phyloP scores from a whole-genome alignment of 176 grass and related monocot genomes.

The Miscanthus lutarioriparius region DNA sequence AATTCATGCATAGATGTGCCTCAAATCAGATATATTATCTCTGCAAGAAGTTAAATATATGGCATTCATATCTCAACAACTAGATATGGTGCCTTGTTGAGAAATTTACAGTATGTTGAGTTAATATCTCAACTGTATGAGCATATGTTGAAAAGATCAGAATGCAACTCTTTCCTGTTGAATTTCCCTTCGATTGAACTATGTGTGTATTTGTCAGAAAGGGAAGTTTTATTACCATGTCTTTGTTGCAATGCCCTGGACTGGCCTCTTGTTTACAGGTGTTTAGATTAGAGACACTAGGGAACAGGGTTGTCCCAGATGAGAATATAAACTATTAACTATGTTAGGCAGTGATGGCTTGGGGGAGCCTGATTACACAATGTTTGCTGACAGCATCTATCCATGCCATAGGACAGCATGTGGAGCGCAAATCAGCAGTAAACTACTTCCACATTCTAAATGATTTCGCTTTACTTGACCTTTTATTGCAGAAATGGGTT shows the following conservation, averaged over 20 bases:
- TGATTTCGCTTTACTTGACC: not conserved
- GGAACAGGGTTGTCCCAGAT: not conserved
- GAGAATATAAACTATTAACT: not conserved
- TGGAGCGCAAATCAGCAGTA: not conserved
- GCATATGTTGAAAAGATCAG: not conserved
- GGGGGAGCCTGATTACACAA: not conserved
- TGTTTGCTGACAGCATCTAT: not conserved
- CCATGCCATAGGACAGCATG: not conserved
- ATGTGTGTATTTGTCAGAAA: not conserved
- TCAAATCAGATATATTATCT: not conserved
- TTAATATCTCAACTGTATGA: not conserved
- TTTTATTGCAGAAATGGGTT: slow-evolving; percentile 83
- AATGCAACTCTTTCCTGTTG: not conserved
- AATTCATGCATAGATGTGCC: not conserved
- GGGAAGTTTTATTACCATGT: not conserved
- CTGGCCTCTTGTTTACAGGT: not conserved
- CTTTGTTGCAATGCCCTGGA: not conserved
- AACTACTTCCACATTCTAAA: slow-evolving; percentile 12
- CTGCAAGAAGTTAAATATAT: not conserved
- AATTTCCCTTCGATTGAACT: not conserved
- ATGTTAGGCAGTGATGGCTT: not conserved
- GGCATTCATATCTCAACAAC: not conserved
- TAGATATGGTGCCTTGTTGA: slow-evolving; percentile 2
- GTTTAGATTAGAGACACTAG: not conserved
- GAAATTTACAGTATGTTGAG: not conserved